Evolutionary conservation across 805 yeast genomes (phyloP).

Genomic region (Yamadazyma sp.): DNA sequence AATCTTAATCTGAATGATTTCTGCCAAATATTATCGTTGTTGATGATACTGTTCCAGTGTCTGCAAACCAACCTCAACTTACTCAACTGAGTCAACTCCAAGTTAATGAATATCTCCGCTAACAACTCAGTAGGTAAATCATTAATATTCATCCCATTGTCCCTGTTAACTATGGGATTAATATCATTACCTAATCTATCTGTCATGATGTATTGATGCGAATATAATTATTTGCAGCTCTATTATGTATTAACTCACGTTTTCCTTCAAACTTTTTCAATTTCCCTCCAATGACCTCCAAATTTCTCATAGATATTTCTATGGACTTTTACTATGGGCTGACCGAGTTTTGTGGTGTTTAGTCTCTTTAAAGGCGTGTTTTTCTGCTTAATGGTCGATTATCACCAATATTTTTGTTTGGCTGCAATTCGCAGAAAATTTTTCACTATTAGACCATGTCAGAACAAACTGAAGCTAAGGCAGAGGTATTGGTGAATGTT

Average conservation of each 20-base stretch:
- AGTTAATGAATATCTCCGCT: slow-evolving; percentile 41
- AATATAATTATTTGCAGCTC: background rate
- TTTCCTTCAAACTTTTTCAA: no score
- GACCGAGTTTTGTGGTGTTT: no score
- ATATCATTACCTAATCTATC: slow-evolving; percentile 12
- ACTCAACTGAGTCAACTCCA: slow-evolving; percentile 44
- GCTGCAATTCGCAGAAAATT: slow-evolving; percentile 6
- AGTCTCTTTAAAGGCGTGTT: no score
- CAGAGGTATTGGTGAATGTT: no score
- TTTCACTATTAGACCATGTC: no score
- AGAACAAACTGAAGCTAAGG: no score
- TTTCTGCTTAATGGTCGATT: no score
- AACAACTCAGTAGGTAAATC: slow-evolving; percentile 49
- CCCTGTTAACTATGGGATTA: background rate
- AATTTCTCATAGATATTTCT: no score
- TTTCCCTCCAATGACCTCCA: no score
- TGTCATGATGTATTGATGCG: slow-evolving; percentile 1
- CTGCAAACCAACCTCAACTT: slow-evolving; percentile 44
- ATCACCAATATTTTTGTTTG: no score
- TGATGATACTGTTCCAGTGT: slow-evolving; percentile 44
- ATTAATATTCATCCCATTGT: slow-evolving; percentile 14
- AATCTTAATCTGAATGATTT: slow-evolving; percentile 41
- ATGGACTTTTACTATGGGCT: no score
- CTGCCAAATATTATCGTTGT: slow-evolving; percentile 48
- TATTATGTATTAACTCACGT: no score